phyloP scores from a whole-genome alignment of 2,329 filamentous ascomycete genomes.

The Calonectria henricotiae region DNA sequence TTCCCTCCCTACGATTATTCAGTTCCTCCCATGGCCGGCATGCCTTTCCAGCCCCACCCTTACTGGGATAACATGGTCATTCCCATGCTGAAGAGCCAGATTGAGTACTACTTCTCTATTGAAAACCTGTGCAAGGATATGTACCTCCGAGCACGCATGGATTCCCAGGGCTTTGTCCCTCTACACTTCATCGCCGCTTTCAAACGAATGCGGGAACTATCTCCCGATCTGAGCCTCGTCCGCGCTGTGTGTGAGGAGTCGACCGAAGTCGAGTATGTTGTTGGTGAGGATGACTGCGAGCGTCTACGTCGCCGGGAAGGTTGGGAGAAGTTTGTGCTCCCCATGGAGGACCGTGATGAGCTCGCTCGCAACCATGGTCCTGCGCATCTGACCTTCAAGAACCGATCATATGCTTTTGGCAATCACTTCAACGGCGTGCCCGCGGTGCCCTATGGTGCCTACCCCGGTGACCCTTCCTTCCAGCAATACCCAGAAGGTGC shows the following conservation, averaged over 20 bases:
- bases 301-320: slow-evolving; percentile 81
- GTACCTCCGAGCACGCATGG: slow-evolving; percentile 92
- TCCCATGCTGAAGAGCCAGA: slow-evolving; percentile 65
- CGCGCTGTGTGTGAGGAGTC: slow-evolving; percentile 84
- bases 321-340: slow-evolving; percentile 87
- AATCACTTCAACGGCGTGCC: slow-evolving; percentile 56
- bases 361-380: slow-evolving; percentile 83
- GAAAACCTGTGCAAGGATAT: slow-evolving; percentile 96
- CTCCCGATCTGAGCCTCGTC: slow-evolving; percentile 79
- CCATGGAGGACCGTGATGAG: slow-evolving; percentile 79
- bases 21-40: slow-evolving; percentile 59
- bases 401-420: slow-evolving; percentile 52
- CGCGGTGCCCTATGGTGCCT: slow-evolving; percentile 54
- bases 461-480: slow-evolving; percentile 52
- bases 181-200: slow-evolving; percentile 87
- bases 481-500: slow-evolving; percentile 56
- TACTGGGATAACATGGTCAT: slow-evolving; percentile 70
- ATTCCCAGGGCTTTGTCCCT: slow-evolving; percentile 92
- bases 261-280: slow-evolving; percentile 80
- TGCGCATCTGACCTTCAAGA: slow-evolving; percentile 59
- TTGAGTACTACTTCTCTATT: slow-evolving; percentile 97
- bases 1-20: slow-evolving; percentile 61
- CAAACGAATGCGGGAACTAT: slow-evolving; percentile 74
- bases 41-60: slow-evolving; percentile 58
- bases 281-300: slow-evolving; percentile 84